Percentiles rank a stretch among this genome's conserved stretches.
These are phyloP conservation scores for Thraustochytrium aureum DNA, from an alignment of 352 stramenopile species.

Conservation along the genomic window DNA sequence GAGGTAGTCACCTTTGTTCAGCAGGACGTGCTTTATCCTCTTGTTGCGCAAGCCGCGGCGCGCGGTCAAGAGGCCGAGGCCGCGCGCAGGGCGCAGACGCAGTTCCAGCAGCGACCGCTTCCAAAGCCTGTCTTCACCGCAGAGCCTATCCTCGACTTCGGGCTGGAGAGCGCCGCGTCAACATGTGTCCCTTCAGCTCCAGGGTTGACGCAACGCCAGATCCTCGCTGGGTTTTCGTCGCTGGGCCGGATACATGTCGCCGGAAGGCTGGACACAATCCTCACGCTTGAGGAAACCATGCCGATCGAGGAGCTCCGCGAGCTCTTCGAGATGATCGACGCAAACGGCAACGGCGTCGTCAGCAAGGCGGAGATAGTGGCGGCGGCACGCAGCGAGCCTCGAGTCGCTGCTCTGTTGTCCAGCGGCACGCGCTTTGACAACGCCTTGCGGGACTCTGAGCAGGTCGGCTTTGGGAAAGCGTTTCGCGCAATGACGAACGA, in stretches of 20 bases:
- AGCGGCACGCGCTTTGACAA: too few species aligned
- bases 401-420: conserved; percentile 25
- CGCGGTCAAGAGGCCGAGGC: not conserved
- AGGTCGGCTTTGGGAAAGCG: too few species aligned
- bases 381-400: conserved; percentile 7
- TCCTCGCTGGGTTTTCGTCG: not conserved
- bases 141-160: not conserved
- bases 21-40: not conserved
- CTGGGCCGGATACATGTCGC: not conserved
- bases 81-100: not conserved
- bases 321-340: conserved; percentile 48
- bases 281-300: not conserved
- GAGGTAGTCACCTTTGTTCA: not conserved
- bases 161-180: not conserved
- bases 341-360: conserved; percentile 32
- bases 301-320: conserved; percentile 21
- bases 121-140: not conserved
- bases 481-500: not conserved
- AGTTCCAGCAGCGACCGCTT: conserved; percentile 36
- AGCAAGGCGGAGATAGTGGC: conserved; percentile 14
- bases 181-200: too few species aligned
- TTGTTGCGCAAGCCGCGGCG: not conserved
- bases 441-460: too few species aligned
- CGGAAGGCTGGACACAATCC: not conserved
- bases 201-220: not conserved